Conservation (phyloP, 306 rosid genomes). For the Lagenaria siceraria region DNA sequence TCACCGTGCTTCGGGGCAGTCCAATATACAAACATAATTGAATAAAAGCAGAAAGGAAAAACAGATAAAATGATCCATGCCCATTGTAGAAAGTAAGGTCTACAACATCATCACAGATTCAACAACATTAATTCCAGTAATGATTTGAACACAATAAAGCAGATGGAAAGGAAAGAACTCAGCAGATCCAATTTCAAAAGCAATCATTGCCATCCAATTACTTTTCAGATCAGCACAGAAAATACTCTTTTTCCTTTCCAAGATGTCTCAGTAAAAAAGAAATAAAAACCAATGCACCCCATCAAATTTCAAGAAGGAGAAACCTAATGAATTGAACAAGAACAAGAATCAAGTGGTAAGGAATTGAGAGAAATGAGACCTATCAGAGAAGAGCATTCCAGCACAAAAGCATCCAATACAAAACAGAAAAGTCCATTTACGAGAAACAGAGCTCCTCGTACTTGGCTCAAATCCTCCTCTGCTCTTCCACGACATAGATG, state of each 20-base stretch:
- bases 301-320: not conserved
- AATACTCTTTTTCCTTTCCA: not conserved
- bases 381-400: slow-evolving; percentile 51
- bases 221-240: not conserved
- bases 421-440: slow-evolving; percentile 40
- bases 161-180: not conserved
- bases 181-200: not conserved
- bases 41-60: not conserved
- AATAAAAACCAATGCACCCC: not conserved
- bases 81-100: not conserved
- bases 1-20: not conserved
- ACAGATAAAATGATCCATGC: not conserved
- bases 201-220: not conserved
- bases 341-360: not conserved
- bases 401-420: slow-evolving; percentile 43
- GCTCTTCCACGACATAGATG: slow-evolving; percentile 30
- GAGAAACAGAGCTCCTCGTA: slow-evolving; percentile 25
- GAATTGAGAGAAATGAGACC: slow-evolving; percentile 17
- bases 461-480: slow-evolving; percentile 29
- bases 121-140: not conserved
- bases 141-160: not conserved
- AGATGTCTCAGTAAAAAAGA: not conserved
- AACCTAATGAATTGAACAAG: not conserved
- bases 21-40: not conserved
- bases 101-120: not conserved